phyloP scores from a whole-genome alignment of 169 alveolate species.

The Theileria sp. region DNA sequence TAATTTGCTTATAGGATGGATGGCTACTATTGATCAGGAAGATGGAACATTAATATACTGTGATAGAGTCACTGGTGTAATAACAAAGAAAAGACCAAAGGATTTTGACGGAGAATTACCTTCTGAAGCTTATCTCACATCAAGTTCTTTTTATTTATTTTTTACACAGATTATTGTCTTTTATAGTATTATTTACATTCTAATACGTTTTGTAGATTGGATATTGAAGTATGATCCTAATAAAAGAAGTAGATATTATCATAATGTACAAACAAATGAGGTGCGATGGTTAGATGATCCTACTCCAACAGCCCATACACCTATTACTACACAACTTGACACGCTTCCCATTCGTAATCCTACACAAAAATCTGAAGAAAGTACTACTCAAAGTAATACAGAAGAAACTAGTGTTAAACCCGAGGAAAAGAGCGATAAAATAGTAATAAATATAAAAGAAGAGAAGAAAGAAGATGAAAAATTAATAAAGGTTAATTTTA shows the following conservation, averaged over 20 bases:
- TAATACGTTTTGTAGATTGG: conserved; percentile 42
- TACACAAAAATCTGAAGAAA: conserved; percentile 20
- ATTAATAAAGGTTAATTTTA: background rate
- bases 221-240: conserved; percentile 54
- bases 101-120: conserved; percentile 60
- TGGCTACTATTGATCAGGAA: conserved; percentile 50
- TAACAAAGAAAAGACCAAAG: conserved; percentile 52
- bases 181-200: background rate
- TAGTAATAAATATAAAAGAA: background rate
- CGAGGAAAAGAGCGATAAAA: background rate
- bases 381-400: conserved; percentile 17
- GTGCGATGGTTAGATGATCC: conserved; percentile 50
- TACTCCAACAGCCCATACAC: background rate
- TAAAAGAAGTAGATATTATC: conserved; percentile 42
- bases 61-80: conserved; percentile 48
- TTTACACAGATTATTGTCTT: no score
- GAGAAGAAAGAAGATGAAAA: background rate
- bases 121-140: conserved; percentile 37
- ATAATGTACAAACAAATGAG: conserved; percentile 52
- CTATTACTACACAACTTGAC: background rate
- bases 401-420: background rate
- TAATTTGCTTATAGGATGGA: conserved; percentile 34
- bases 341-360: background rate
- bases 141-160: conserved; percentile 27
- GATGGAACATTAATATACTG: conserved; percentile 55